phyloP scores from a whole-genome alignment of 805 yeast genomes.

The Lipomyces orientalis region DNA sequence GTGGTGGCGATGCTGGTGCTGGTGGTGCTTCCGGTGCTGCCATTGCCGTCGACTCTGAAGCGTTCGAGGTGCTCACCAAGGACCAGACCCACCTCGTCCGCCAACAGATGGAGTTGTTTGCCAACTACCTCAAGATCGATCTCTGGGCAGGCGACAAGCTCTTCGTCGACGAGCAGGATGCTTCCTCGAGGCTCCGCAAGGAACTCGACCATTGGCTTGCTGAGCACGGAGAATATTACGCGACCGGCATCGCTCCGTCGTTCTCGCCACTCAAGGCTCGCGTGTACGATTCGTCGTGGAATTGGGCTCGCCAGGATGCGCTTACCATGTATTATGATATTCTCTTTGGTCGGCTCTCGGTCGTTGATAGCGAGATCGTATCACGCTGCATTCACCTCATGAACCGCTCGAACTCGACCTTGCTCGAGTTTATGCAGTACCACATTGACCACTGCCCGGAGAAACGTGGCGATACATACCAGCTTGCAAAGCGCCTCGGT shows the following conservation, averaged over 20 bases:
- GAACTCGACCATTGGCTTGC: constrained; percentile 90
- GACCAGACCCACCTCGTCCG: constrained; percentile 70
- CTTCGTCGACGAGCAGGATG: constrained; percentile 79
- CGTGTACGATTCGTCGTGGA: constrained; percentile 96
- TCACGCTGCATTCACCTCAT: constrained; percentile 95
- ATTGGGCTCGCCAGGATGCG: constrained; percentile 98
- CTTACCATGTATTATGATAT: constrained; percentile 91
- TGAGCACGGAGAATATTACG: constrained; percentile 91
- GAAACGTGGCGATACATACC: constrained; percentile 89
- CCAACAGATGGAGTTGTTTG: constrained; percentile 87
- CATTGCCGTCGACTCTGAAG: constrained; percentile 91
- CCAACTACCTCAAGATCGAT: constrained; percentile 91
- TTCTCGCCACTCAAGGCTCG: constrained; percentile 93
- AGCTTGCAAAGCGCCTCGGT: constrained; percentile 87
- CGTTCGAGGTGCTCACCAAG: constrained; percentile 77
- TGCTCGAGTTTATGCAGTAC: constrained; percentile 96
- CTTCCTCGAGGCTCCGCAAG: constrained; percentile 77
- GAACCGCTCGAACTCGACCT: constrained; percentile 94
- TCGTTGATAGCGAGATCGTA: constrained; percentile 94
- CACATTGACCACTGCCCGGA: constrained; percentile 83
- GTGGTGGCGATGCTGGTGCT: no score
- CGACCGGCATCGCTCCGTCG: constrained; percentile 85
- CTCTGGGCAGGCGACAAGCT: constrained; percentile 87
- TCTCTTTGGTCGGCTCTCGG: constrained; percentile 88
- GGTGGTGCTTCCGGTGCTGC: constrained; percentile 64